phyloP scores from a whole-genome alignment of 352 stramenopile genomes.

The Plasmopara halstedii region DNA sequence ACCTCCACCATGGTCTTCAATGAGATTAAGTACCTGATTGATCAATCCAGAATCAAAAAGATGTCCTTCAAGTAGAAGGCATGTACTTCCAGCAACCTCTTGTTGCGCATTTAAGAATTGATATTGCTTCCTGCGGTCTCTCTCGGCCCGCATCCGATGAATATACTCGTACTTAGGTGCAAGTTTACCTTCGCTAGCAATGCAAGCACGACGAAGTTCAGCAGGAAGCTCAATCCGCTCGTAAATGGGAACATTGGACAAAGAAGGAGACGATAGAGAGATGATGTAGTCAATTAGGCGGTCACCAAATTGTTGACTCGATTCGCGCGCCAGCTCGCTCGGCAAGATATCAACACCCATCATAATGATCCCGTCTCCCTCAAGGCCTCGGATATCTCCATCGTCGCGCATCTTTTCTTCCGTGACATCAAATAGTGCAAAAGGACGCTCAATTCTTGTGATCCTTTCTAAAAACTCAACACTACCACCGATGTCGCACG shows the following conservation, averaged over 20 bases:
- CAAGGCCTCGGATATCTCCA: constrained; percentile 35
- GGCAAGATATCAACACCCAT: constrained; percentile 95
- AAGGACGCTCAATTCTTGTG: constrained; percentile 93
- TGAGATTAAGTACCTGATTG: constrained; percentile 92
- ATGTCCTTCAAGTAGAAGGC: constrained; percentile 85
- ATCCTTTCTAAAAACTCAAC: constrained; percentile 91
- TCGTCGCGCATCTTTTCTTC: constrained; percentile 62
- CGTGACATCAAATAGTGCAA: constrained; percentile 86
- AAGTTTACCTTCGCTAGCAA: constrained; percentile 85
- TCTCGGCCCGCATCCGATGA: constrained; percentile 81
- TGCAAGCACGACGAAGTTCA: constrained; percentile 85
- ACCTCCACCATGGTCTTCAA: constrained; percentile 81
- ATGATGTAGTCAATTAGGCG: constrained; percentile 85
- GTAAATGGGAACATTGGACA: constrained; percentile 45
- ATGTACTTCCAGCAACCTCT: constrained; percentile 70
- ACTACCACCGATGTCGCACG: constrained; percentile 91
- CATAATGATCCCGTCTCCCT: constrained; percentile 82
- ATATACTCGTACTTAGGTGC: constrained; percentile 89
- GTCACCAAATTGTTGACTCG: constrained; percentile 93
- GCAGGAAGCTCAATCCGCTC: constrained; percentile 52
- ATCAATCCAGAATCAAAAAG: constrained; percentile 96
- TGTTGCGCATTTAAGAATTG: constrained; percentile 62
- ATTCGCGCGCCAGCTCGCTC: constrained; percentile 91
- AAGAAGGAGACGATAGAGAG: constrained; percentile 34
- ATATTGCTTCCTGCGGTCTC: constrained; percentile 59